Evolutionary conservation across 108 stramenopile genomes (phyloP).

Genomic region (Asterionellopsis glacialis): DNA sequence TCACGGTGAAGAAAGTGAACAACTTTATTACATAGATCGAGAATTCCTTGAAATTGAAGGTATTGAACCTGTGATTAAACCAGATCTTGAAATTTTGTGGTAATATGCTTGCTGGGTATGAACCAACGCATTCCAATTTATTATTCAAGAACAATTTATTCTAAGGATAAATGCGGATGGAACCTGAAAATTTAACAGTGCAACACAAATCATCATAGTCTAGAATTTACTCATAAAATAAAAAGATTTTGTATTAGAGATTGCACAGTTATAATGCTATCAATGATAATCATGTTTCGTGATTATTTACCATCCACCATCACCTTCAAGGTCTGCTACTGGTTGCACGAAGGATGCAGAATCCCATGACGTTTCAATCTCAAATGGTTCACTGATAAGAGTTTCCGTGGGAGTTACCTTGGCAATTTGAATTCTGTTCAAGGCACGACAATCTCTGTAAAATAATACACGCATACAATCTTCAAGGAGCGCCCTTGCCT

Average conservation of each 20-base stretch:
- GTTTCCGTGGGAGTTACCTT: constrained; percentile 68
- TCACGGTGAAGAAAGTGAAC: constrained; percentile 81
- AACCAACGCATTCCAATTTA: too few species aligned
- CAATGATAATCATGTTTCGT: not conserved
- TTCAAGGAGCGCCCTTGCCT: constrained; percentile 94
- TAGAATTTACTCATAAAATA: too few species aligned
- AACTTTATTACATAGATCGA: constrained; percentile 71
- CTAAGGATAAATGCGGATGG: too few species aligned
- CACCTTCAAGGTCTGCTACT: constrained; percentile 68
- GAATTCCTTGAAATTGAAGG: constrained; percentile 22
- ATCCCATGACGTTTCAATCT: constrained; percentile 76
- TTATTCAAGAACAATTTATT: too few species aligned
- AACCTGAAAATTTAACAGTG: not conserved
- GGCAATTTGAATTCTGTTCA: constrained; percentile 93
- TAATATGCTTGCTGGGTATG: too few species aligned
- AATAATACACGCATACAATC: constrained; percentile 96
- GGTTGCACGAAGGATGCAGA: constrained; percentile 58
- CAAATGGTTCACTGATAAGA: constrained; percentile 85
- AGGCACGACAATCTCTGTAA: constrained; percentile 95
- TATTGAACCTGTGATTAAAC: constrained; percentile 47
- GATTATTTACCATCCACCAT: constrained; percentile 67
- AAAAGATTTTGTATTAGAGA: too few species aligned
- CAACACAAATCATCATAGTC: not conserved
- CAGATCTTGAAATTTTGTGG: constrained; percentile 69
- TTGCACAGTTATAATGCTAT: too few species aligned